phyloP scores from a whole-genome alignment of 805 yeast species.

The Sugiyamaella mastotermitis region DNA sequence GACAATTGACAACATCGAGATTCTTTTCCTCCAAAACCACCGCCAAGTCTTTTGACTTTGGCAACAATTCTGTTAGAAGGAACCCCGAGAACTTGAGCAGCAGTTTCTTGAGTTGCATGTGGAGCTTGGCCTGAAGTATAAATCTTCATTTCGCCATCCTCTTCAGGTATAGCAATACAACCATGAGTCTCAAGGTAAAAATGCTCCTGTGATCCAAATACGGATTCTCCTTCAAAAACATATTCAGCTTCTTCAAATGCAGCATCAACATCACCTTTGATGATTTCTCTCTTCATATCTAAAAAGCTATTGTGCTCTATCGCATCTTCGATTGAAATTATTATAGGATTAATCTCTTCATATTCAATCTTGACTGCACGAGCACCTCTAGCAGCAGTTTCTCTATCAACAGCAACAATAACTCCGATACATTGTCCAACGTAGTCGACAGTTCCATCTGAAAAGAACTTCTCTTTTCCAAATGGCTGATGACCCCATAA shows the following conservation, averaged over 20 bases:
- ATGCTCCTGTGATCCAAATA: conserved; percentile 46
- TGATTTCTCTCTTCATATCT: conserved; percentile 30
- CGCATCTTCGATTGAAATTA: conserved; percentile 41
- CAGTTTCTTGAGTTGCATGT: conserved; percentile 38
- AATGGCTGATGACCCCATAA: conserved; percentile 38
- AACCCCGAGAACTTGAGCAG: conserved; percentile 39
- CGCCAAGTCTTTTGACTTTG: conserved; percentile 41
- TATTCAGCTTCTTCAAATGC: conserved; percentile 32
- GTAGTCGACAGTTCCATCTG: conserved; percentile 36
- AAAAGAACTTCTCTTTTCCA: conserved; percentile 41
- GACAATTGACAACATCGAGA: conserved; percentile 37
- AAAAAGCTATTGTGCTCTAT: conserved; percentile 37
- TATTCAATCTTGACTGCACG: conserved; percentile 38
- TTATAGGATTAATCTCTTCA: conserved; percentile 34
- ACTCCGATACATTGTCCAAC: conserved; percentile 43
- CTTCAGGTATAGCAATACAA: conserved; percentile 40
- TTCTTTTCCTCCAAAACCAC: conserved; percentile 48
- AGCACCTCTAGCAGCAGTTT: conserved; percentile 39
- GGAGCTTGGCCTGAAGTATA: conserved; percentile 42
- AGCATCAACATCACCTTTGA: conserved; percentile 37
- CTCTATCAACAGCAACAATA: conserved; percentile 35
- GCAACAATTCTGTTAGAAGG: conserved; percentile 38
- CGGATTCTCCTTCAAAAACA: conserved; percentile 33
- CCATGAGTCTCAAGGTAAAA: conserved; percentile 45
- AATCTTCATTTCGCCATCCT: conserved; percentile 41